phyloP scores from a whole-genome alignment of 108 stramenopile species.

The Schizochytrium sp. region DNA sequence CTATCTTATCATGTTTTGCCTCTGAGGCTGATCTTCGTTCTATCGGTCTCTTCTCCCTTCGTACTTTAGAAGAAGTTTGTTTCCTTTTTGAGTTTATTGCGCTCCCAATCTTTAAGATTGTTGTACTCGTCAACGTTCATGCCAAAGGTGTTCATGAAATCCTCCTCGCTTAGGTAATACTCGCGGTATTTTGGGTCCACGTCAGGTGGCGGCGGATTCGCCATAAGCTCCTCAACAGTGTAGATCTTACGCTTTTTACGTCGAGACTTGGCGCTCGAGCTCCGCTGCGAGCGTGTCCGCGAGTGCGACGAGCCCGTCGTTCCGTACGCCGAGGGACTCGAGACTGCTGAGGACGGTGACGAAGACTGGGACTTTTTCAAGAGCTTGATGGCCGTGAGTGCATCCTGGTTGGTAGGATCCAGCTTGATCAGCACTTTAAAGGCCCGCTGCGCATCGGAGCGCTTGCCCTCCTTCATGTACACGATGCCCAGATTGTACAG shows the following conservation, averaged over 20 bases:
- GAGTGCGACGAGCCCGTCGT: neutral
- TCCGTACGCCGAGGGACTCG: neutral
- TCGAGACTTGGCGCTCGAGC: neutral
- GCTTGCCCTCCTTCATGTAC: conserved; percentile 4
- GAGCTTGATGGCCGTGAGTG: neutral
- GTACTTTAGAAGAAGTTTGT: neutral
- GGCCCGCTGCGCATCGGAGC: neutral
- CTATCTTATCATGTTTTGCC: too few relatives aligned
- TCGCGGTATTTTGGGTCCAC: neutral
- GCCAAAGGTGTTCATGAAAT: neutral
- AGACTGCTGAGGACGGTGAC: neutral
- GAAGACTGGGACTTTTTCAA: neutral
- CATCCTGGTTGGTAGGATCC: neutral
- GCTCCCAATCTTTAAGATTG: neutral
- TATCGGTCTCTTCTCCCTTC: too few relatives aligned
- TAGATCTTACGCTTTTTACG: neutral
- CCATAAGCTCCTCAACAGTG: neutral
- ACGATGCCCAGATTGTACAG: neutral
- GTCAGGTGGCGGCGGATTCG: neutral
- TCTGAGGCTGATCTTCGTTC: too few relatives aligned
- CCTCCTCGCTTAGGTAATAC: neutral
- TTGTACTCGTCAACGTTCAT: neutral
- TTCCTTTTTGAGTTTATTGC: neutral
- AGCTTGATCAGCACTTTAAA: neutral
- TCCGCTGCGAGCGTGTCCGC: neutral